Evolutionary conservation across 2,329 filamentous ascomycete genomes (phyloP), one percentile per base, ranked within the genome.

Genomic region (Bretziella fagacearum): DNA sequence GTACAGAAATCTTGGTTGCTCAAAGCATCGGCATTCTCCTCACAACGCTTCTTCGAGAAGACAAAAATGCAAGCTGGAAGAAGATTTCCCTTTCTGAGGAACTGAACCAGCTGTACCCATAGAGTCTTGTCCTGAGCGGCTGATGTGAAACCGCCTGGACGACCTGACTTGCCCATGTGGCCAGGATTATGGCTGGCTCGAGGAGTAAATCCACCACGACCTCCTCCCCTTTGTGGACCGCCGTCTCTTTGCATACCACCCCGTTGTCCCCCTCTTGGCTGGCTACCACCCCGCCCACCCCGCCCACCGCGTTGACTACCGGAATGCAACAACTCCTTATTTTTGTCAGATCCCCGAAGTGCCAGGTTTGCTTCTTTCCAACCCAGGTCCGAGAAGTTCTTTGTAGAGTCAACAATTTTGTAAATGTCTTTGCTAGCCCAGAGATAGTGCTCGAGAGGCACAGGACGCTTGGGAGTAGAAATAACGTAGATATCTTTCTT

Each of bases 401-500:
- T 95, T 50, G 94, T 83, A 0, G 84, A 74, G 56, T 93, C 84
- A 11, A 98, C 91, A 56, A 98, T 95, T 62, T 93, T 95, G 65
- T 86, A 73, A 58, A 94, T 91, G 30, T 79, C 76, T 61, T 95
- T 96, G 49, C 81, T 82, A 3, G 86, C 87, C 91, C 91, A 98
- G 1, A 98, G 70, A 56, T 89, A 98, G 60, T 98, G 91, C 56
- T 98, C 91, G 2, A 98, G 66, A 0, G 91, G 91, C 1, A 98
- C 85, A 0, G 91, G 91, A 50, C 91, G 76, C 62, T 98, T 98
- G 0, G 87, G 80, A 0, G 91, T 98, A 0, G 91, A 96, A 47
- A 98, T 98, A 55, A 98, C 91, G 59, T 96, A 98, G 27, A 98
- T 96, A 57, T 98, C 84, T 63, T 95, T 96, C 64, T 93, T 89